Percentiles rank a stretch among this genome's conserved stretches.
phyloP scores from a whole-genome alignment of 108 stramenopile species.

The Parmales sp. region DNA sequence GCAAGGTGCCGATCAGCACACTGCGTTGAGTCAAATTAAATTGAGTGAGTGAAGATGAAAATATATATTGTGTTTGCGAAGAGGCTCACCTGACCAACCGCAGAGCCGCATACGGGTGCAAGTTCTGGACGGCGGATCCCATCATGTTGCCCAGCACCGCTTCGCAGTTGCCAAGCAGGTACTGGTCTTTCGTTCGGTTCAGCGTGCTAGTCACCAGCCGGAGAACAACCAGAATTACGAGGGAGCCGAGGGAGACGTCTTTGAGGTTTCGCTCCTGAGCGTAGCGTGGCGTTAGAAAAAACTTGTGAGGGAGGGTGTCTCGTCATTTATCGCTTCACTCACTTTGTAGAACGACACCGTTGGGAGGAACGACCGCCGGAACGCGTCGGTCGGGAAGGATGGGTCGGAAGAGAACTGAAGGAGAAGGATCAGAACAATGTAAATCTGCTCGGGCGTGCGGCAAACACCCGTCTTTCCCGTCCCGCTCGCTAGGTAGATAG shows the following conservation, averaged over 20 bases:
- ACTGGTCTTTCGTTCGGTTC: constrained; percentile 53
- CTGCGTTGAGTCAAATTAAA: constrained; percentile 15
- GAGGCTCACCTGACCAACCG: constrained; percentile 52
- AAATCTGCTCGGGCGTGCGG: constrained; percentile 16
- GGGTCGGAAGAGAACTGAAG: constrained; percentile 67
- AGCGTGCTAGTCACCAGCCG: constrained; percentile 60
- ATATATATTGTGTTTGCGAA: not conserved
- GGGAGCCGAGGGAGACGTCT: constrained; percentile 54
- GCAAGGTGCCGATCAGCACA: constrained; percentile 46
- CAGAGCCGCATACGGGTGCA: constrained; percentile 65
- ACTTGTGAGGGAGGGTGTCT: too few relatives aligned
- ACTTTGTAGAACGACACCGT: constrained; percentile 62
- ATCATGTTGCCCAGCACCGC: constrained; percentile 62
- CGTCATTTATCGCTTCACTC: too few relatives aligned
- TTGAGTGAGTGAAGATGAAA: not conserved
- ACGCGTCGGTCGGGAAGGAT: constrained; percentile 64
- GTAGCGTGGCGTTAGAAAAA: too few relatives aligned
- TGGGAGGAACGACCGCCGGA: constrained; percentile 42
- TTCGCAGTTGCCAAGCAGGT: constrained; percentile 67
- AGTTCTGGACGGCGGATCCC: constrained; percentile 39
- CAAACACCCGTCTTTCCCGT: not conserved
- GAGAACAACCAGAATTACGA: constrained; percentile 52
- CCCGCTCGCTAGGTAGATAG: constrained; percentile 34
- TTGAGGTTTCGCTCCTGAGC: constrained; percentile 56
- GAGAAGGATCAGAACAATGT: constrained; percentile 66